Percentiles rank a stretch among this genome's conserved stretches.
Conservation (phyloP, 495 filamentous ascomycete species). For the Bombardia bombarda region DNA sequence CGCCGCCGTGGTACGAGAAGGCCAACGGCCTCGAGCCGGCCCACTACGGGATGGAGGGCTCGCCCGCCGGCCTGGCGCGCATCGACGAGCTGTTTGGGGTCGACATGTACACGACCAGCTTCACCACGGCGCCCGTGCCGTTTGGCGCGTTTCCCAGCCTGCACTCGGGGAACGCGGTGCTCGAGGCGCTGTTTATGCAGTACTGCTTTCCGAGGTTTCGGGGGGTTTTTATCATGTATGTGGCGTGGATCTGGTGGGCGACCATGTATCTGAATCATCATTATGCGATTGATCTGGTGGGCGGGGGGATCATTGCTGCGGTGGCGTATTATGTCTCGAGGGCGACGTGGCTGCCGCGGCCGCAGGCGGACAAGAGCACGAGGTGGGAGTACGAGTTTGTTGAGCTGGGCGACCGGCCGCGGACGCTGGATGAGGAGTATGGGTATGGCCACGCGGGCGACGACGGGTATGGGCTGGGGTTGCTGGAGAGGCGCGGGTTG, state of each 20-base stretch:
- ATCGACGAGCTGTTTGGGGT: slow-evolving; percentile 83
- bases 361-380: slow-evolving; percentile 73
- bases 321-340: slow-evolving; percentile 72
- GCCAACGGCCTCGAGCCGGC: slow-evolving; percentile 76
- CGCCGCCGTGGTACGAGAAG: slow-evolving; percentile 93
- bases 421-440: slow-evolving; percentile 29
- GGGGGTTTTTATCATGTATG: slow-evolving; percentile 70
- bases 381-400: slow-evolving; percentile 96
- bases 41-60: slow-evolving; percentile 82
- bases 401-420: slow-evolving; percentile 55
- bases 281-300: slow-evolving; percentile 88
- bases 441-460: slow-evolving; percentile 18
- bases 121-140: slow-evolving; percentile 80
- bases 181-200: slow-evolving; percentile 89
- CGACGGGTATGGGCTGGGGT: slow-evolving; percentile 25
- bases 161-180: slow-evolving; percentile 75
- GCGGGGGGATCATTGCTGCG: slow-evolving; percentile 73
- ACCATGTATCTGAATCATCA: slow-evolving; percentile 97
- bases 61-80: slow-evolving; percentile 79
- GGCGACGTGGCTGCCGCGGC: slow-evolving; percentile 68
- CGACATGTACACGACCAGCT: slow-evolving; percentile 84
- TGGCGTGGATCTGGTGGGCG: slow-evolving; percentile 94
- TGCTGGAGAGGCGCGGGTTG: slow-evolving; percentile 17
- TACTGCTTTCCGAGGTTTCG: slow-evolving; percentile 76
- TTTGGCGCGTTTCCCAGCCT: slow-evolving; percentile 93